phyloP scores from a whole-genome alignment of 371 early-diverging fungal genomes.

The Apophysomyces variabilis region DNA sequence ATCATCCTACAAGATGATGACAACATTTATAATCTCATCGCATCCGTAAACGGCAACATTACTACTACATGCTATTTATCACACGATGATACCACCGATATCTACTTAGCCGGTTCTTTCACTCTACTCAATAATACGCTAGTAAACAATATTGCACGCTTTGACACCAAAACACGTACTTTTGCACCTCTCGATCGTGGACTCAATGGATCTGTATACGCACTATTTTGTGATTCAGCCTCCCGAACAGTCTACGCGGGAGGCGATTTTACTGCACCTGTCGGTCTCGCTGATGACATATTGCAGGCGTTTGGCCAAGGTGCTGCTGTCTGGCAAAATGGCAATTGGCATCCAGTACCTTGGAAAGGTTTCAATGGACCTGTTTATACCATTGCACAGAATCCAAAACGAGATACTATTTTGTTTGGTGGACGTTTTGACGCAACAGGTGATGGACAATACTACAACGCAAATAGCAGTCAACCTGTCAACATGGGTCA shows the following conservation, averaged over 20 bases:
- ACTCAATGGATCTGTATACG: constrained; percentile 67
- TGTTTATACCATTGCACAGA: constrained; percentile 44
- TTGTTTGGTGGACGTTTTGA: constrained; percentile 52
- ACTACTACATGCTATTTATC: background rate
- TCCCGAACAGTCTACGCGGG: constrained; percentile 55
- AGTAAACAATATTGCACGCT: constrained; percentile 56
- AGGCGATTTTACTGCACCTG: constrained; percentile 51
- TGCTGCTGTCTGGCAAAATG: constrained; percentile 53
- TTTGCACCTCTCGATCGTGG: constrained; percentile 62
- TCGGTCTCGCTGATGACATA: constrained; percentile 23
- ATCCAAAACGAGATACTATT: constrained; percentile 27
- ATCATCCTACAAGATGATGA: constrained; percentile 22
- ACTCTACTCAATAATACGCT: constrained; percentile 27
- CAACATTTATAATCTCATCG: constrained; percentile 2
- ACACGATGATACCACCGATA: constrained; percentile 12
- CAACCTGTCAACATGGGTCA: constrained; percentile 38
- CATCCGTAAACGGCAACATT: constrained; percentile 18
- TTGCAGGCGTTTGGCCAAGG: constrained; percentile 43
- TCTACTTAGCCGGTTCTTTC: constrained; percentile 56
- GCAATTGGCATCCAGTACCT: constrained; percentile 55
- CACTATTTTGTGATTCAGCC: constrained; percentile 61
- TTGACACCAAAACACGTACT: constrained; percentile 44
- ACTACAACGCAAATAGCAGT: constrained; percentile 33
- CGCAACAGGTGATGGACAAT: constrained; percentile 46
- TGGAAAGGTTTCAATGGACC: constrained; percentile 59